Conservation (phyloP, 106 monocot genomes). For the Triglochin maritima region DNA sequence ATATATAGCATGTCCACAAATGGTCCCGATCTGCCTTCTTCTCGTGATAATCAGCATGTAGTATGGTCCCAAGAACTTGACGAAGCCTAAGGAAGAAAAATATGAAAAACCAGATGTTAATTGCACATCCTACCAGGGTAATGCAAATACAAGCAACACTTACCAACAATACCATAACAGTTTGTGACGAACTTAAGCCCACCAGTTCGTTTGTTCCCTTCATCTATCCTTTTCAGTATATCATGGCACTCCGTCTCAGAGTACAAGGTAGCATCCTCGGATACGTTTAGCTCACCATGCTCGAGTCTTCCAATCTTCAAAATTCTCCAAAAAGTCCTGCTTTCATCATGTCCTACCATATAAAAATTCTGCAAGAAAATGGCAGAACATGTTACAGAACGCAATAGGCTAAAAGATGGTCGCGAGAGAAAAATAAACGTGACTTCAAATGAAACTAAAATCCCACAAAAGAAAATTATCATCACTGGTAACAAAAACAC, state of each 20-base stretch:
- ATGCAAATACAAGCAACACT: not conserved
- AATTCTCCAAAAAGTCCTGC: slow-evolving; percentile 53
- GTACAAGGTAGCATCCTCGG: slow-evolving; percentile 56
- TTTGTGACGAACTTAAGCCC: slow-evolving; percentile 83
- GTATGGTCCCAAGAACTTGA: slow-evolving; percentile 92
- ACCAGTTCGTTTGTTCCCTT: slow-evolving; percentile 73
- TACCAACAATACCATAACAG: slow-evolving; percentile 96
- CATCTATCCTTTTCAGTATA: slow-evolving; percentile 61
- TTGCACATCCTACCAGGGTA: not conserved
- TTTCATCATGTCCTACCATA: slow-evolving; percentile 80
- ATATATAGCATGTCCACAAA: slow-evolving; percentile 82
- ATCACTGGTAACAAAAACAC: not conserved
- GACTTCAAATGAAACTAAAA: not conserved
- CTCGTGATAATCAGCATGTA: slow-evolving; percentile 91
- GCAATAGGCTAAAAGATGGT: not conserved
- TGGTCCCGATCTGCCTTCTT: slow-evolving; percentile 66
- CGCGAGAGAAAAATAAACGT: not conserved
- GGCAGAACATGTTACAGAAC: not conserved
- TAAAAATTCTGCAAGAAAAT: slow-evolving; percentile 63
- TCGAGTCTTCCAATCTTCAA: slow-evolving; percentile 68
- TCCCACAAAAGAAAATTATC: too few species aligned
- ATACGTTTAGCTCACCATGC: slow-evolving; percentile 65
- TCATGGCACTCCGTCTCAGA: slow-evolving; percentile 56
- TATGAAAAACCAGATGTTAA: not conserved
- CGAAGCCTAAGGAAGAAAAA: slow-evolving; percentile 52